Evolutionary conservation across 257 asterid genomes (phyloP), one percentile per base, ranked within the genome.

Genomic region (Paraleonurus japonicus): DNA sequence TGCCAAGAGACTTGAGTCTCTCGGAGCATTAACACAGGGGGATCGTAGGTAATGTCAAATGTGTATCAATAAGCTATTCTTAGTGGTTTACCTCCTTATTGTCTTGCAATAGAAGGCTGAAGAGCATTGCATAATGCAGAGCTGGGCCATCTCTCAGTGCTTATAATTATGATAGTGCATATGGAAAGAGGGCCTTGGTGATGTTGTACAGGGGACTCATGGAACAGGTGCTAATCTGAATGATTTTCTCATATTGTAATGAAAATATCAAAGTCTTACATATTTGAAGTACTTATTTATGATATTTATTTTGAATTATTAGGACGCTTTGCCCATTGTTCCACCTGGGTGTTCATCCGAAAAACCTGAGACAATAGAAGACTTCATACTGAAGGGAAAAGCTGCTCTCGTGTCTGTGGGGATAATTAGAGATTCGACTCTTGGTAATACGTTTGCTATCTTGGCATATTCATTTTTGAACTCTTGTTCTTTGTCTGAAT

Each of bases 21-120:
- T 95, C 72, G 98, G 99, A 76, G 99, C 99, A 63, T 80, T 95
- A 57, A 95, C 99, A n/a, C 99, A 95, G 74, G 99, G 99, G 60
- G 99, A 95, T 73, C 96, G 99, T 10, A 86, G 99, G 99, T 94
- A 81, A 82, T 63, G 71, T 7, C 43, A 32, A 26, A 57, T 16
- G 28, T 47, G 71, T 41, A 26, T 67, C 27, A 53, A 39, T 72
- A 33, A 73, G 68, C 32, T 35, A 57, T 54, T 43, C 32, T 62
- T 24, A 54, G 64, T 71, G 58, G 16, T 60, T 62, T 67, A 23
- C 67, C 11, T 23, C 72, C 61, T 67, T 65, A 43, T 68, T 70
- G 43, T 22, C 54, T 47, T 15, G 22, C 64, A 54, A 50, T 69
- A 23, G 58, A 23, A 48, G 51, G 71, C 74, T 69, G 35, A 70